Evolutionary conservation across 1,284 basidiomycete genomes (phyloP).

Genomic region (Lignosus rhinocerotis): DNA sequence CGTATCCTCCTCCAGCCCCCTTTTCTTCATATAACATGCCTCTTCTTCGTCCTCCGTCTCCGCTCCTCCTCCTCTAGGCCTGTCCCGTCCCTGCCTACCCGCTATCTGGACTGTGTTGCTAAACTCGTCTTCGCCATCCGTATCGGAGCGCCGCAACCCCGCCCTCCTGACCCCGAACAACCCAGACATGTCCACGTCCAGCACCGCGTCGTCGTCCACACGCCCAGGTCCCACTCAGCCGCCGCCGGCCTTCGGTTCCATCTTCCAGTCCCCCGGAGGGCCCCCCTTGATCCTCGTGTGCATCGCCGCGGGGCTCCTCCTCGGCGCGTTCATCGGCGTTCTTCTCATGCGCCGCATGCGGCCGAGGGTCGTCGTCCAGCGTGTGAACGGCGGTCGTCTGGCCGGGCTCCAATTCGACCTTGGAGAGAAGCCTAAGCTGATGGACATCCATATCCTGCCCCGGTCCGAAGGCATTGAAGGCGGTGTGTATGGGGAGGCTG

Average conservation of each 20-base stretch:
- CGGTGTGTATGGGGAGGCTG: background rate
- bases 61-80: background rate
- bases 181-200: background rate
- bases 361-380: slow-evolving; percentile 10
- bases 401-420: background rate
- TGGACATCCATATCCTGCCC: slow-evolving; percentile 12
- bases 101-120: background rate
- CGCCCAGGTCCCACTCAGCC: background rate
- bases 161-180: background rate
- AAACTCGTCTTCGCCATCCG: background rate
- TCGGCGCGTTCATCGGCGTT: slow-evolving; percentile 25
- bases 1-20: too few relatives aligned
- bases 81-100: background rate
- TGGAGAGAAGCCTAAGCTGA: slow-evolving; percentile 16
- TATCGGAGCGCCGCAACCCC: background rate
- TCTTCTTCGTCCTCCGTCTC: background rate
- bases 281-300: slow-evolving; percentile 33
- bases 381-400: slow-evolving; percentile 2
- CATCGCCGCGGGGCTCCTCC: slow-evolving; percentile 31
- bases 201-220: background rate
- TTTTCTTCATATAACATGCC: background rate
- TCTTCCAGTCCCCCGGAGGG: slow-evolving; percentile 27
- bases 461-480: background rate
- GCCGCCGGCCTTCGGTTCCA: slow-evolving; percentile 10
- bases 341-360: slow-evolving; percentile 23